Evolutionary conservation across 1,139 yeast genomes (phyloP).

Genomic region (Zygosaccharomyces sapae): DNA sequence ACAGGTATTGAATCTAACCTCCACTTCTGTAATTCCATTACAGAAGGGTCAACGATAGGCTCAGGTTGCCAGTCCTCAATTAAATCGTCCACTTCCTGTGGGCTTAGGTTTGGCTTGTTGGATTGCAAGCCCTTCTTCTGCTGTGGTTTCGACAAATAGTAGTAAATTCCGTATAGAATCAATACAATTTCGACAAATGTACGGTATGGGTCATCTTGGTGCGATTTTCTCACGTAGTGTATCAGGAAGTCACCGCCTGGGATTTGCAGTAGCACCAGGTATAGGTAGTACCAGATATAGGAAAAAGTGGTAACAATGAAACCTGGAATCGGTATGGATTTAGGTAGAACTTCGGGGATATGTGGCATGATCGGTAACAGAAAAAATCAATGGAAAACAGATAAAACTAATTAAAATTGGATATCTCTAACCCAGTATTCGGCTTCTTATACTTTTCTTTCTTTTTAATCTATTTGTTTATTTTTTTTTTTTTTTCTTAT

Average conservation of each 20-base stretch:
- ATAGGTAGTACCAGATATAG: slow-evolving; percentile 26
- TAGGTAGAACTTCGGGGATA: slow-evolving; percentile 27
- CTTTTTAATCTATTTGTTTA: background rate
- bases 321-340: slow-evolving; percentile 30
- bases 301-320: slow-evolving; percentile 25
- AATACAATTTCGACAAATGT: slow-evolving; percentile 76
- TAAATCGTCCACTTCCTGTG: slow-evolving; percentile 73
- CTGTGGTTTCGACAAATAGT: slow-evolving; percentile 65
- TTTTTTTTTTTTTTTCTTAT: background rate
- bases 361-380: slow-evolving; percentile 10
- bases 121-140: slow-evolving; percentile 76
- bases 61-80: slow-evolving; percentile 91
- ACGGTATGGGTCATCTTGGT: slow-evolving; percentile 90
- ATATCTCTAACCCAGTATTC: no score
- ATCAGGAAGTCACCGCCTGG: slow-evolving; percentile 83
- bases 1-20: slow-evolving; percentile 60
- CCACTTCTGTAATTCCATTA: slow-evolving; percentile 50
- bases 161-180: slow-evolving; percentile 78
- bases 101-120: slow-evolving; percentile 60
- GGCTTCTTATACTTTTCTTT: background rate
- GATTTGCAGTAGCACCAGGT: slow-evolving; percentile 30
- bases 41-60: slow-evolving; percentile 58
- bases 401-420: background rate
- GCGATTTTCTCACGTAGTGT: slow-evolving; percentile 80
- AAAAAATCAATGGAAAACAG: background rate